These are phyloP conservation scores for Astrothelium macrocarpum DNA, from an alignment of 495 filamentous ascomycete genomes.

Conservation along the genomic window DNA sequence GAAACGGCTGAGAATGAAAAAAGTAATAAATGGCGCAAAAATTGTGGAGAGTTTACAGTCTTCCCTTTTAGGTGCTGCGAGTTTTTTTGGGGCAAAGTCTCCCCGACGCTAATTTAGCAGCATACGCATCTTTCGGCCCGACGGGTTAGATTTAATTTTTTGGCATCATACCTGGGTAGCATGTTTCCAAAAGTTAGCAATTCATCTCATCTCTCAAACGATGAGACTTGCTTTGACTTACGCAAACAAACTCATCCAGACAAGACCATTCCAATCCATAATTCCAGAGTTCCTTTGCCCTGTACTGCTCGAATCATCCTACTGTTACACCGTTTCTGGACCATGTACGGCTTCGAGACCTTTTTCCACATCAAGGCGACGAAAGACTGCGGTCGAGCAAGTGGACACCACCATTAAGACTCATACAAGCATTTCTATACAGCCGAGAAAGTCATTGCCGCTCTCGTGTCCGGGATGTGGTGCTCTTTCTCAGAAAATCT, in stretches of 20 bases:
- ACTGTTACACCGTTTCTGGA: neutral
- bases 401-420: neutral
- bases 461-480: slow-evolving; percentile 78
- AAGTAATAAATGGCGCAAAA: neutral
- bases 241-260: neutral
- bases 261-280: too few species aligned
- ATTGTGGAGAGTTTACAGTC: slow-evolving; percentile 1
- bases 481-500: slow-evolving; percentile 63
- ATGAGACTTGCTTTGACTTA: neutral
- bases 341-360: neutral
- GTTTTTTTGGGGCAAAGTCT: too few species aligned
- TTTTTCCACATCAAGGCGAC: neutral
- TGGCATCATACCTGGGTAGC: neutral
- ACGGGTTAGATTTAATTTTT: neutral
- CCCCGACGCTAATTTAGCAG: too few species aligned
- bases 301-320: neutral
- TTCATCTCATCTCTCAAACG: neutral
- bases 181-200: neutral
- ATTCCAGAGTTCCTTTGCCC: slow-evolving; percentile 6
- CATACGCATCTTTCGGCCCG: too few species aligned
- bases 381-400: neutral
- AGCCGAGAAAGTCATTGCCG: slow-evolving; percentile 34
- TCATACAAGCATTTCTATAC: neutral
- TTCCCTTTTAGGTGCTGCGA: neutral
- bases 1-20: neutral